Evolutionary conservation across 2,329 filamentous ascomycete species (phyloP).

Genomic region (Neonectria sp.): DNA sequence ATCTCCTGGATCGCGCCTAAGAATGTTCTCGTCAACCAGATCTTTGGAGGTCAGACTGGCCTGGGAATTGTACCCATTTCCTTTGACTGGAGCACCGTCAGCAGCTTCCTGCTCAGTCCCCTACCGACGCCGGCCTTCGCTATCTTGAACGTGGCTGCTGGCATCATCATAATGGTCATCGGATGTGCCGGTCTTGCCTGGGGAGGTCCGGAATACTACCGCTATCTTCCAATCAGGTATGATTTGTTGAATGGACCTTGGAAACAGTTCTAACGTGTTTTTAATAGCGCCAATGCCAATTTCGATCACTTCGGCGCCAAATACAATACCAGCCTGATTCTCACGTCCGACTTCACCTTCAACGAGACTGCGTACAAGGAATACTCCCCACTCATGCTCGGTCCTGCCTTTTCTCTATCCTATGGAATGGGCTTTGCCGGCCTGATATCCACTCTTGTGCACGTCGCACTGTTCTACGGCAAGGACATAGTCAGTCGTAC

Average conservation of each 20-base stretch:
- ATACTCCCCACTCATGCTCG: conserved; percentile 79
- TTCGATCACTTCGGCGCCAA: conserved; percentile 74
- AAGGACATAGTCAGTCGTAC: conserved; percentile 68
- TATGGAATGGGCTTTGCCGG: conserved; percentile 79
- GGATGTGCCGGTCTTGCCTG: conserved; percentile 72
- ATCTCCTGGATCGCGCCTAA: conserved; percentile 73
- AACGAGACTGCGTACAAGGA: conserved; percentile 72
- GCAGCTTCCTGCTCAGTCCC: conserved; percentile 64
- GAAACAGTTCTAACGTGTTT: not conserved
- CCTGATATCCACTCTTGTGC: conserved; percentile 71
- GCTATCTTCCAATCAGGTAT: conserved; percentile 73
- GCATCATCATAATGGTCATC: conserved; percentile 69
- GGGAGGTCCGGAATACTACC: conserved; percentile 67
- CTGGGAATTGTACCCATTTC: conserved; percentile 73
- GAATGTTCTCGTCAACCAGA: conserved; percentile 71
- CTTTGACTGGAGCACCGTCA: conserved; percentile 67
- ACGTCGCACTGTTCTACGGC: conserved; percentile 70
- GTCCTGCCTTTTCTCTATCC: conserved; percentile 71
- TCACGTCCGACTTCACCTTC: conserved; percentile 68
- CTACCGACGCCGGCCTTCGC: conserved; percentile 68
- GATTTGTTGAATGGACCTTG: not conserved
- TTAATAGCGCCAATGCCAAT: conserved; percentile 60
- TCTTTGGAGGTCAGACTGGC: conserved; percentile 72
- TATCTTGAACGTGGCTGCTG: conserved; percentile 68
- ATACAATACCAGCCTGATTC: conserved; percentile 73